Conservation (phyloP, 768 basidiomycete species). For the Pleurotus platypus region DNA sequence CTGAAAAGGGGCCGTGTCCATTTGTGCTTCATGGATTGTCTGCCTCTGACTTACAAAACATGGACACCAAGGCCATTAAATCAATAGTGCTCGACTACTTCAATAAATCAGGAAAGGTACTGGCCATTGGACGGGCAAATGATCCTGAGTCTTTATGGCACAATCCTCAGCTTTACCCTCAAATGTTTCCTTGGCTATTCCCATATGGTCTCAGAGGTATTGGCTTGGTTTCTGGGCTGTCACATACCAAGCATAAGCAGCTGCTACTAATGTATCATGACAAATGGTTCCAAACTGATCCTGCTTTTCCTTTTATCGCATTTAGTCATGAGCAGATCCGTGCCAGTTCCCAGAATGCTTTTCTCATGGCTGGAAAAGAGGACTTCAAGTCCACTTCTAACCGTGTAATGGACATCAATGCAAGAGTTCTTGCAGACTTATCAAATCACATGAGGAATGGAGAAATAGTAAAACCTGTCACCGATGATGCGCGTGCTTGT, state of each 20-base stretch:
- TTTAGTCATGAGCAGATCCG: not conserved
- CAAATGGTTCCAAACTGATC: not conserved
- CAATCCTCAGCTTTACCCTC: slow-evolving; percentile 19
- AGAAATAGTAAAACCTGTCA: not conserved
- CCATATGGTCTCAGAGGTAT: too few species aligned
- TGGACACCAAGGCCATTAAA: not conserved
- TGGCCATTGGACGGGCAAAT: slow-evolving; percentile 17
- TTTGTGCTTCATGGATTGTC: slow-evolving; percentile 18
- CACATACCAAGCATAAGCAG: not conserved
- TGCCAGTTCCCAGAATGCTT: not conserved
- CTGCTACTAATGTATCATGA: not conserved
- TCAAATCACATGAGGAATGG: not conserved
- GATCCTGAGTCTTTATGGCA: slow-evolving; percentile 19
- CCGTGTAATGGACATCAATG: not conserved
- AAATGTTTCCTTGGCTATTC: slow-evolving; percentile 13
- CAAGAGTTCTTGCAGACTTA: not conserved
- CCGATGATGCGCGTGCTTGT: slow-evolving; percentile 17
- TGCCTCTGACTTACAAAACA: not conserved
- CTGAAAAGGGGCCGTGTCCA: slow-evolving; percentile 17
- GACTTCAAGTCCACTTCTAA: not conserved
- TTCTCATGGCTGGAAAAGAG: not conserved
- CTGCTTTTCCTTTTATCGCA: too few species aligned
- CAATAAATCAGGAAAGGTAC: slow-evolving; percentile 10
- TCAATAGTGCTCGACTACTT: slow-evolving; percentile 13
- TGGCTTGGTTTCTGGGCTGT: slow-evolving; percentile 9